phyloP scores from a whole-genome alignment of 2,329 filamentous ascomycete genomes.

The Aspergillus ochraceus region DNA sequence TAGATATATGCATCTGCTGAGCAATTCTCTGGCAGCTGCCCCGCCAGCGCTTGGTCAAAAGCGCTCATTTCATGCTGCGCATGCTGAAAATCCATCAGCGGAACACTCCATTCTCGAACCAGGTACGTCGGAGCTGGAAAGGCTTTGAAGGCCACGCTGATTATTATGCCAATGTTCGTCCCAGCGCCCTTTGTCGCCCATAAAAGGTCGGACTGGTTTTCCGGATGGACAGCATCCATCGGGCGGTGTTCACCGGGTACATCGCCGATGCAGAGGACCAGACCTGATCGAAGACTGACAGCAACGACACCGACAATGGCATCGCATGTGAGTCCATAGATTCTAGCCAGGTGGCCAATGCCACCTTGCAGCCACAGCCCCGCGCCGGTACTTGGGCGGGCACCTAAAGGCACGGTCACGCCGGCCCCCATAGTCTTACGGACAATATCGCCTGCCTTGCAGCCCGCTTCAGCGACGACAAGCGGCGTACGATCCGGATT shows the following conservation, averaged over 20 bases:
- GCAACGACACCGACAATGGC: conserved; percentile 61
- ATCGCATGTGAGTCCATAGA: conserved; percentile 60
- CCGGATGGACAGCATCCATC: conserved; percentile 30
- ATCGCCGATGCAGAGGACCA: conserved; percentile 52
- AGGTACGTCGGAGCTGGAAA: too few species aligned
- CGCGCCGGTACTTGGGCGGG: conserved; percentile 63
- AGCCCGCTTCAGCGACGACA: conserved; percentile 57
- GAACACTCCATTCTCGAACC: too few species aligned
- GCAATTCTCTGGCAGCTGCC: too few species aligned
- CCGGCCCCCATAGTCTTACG: conserved; percentile 45
- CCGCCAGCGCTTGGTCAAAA: too few species aligned
- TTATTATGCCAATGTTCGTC: too few species aligned
- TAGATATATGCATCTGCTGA: too few species aligned
- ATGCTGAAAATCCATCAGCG: too few species aligned
- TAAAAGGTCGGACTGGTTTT: neutral
- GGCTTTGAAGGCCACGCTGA: too few species aligned
- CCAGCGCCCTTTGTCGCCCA: too few species aligned
- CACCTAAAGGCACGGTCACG: conserved; percentile 57
- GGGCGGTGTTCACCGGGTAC: conserved; percentile 52
- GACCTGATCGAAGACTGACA: conserved; percentile 51
- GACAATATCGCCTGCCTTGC: conserved; percentile 50
- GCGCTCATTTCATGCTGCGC: too few species aligned
- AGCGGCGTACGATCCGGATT: conserved; percentile 29
- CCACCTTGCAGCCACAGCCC: conserved; percentile 66
- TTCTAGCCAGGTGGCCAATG: conserved; percentile 59